Base-by-base conservation (phyloP, 2,329 filamentous ascomycete species). In the Chaetomiaceae sp. region DNA sequence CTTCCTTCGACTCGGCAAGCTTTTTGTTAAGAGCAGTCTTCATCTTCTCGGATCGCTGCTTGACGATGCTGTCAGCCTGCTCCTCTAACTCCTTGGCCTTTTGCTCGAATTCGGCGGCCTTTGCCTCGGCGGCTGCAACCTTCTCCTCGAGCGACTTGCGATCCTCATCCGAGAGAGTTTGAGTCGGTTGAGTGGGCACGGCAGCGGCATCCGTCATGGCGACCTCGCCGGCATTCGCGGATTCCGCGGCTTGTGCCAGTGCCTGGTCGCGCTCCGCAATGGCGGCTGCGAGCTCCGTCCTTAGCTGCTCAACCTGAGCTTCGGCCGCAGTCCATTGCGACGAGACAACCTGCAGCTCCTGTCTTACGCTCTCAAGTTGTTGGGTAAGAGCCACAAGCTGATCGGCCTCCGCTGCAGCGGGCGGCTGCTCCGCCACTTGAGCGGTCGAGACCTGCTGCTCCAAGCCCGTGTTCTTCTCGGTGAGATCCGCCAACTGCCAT, bases 261-360 rank as follows among this genome's bases (percentile, higher is more conserved):
- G 79, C 77, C 50, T 78, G 71, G 45, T 88, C 84, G 36, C 85
- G 73, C 56, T 88, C 81, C 6, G 75, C 69, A 45, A 80, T 75
- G 1, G 76, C 76, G 9, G 71, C 68, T 42, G 82, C 73, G 11
- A 95, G 69, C 58, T 89, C 82, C 6, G 62, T 54, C 24, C 70
- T 75, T 2, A 83, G 62, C 19, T 61, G 64, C 37, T 73, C 68
- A 2, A 86, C 70, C 51, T 85, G 80, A 47, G 78, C 69, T 53
- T 88, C 79, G n/a, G 87, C 71, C 2, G 72, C 71, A 15, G 81
- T 73, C 63, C 87, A 89, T 61, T 93, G 82, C 9, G 79, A 71
- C 6, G 70, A 81, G 43, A 83, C 75, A 2, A 72, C 72, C 35
- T 83, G 80, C 9, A 93, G 74, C 55, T 90, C 79, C 54, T 81